Conservation (phyloP, 2,329 filamentous ascomycete genomes). For the Alternaria brassicicola region DNA sequence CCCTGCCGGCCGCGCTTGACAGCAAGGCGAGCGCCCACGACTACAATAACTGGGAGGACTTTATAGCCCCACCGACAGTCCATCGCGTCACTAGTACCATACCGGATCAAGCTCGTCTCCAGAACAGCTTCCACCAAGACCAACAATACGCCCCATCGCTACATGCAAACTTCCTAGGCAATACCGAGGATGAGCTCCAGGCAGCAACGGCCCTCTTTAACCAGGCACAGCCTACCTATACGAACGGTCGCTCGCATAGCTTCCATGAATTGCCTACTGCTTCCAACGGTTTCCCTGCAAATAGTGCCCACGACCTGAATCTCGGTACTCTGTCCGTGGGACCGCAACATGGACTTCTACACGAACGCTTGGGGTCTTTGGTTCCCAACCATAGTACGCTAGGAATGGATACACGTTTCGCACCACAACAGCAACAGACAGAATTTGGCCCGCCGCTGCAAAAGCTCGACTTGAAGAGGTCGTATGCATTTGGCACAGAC, state of each 20-base stretch:
- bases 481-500: slow-evolving; percentile 47
- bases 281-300: slow-evolving; percentile 1
- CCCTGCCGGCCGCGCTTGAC: slow-evolving; percentile 22
- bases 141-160: slow-evolving; percentile 26
- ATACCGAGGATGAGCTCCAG: slow-evolving; percentile 41
- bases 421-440: slow-evolving; percentile 27
- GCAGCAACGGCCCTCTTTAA: slow-evolving; percentile 42
- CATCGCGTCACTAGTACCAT: slow-evolving; percentile 45
- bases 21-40: slow-evolving; percentile 31
- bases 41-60: slow-evolving; percentile 37
- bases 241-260: slow-evolving; percentile 27
- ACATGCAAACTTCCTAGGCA: slow-evolving; percentile 24
- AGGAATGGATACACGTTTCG: slow-evolving; percentile 38
- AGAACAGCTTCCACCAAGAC: slow-evolving; percentile 35
- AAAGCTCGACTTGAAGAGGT: slow-evolving; percentile 32
- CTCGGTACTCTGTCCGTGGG: slow-evolving; percentile 21
- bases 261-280: slow-evolving; percentile 24
- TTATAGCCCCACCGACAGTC: slow-evolving; percentile 40
- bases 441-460: slow-evolving; percentile 25
- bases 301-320: slow-evolving; percentile 8
- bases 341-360: slow-evolving; percentile 34
- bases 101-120: slow-evolving; percentile 41
- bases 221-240: slow-evolving; percentile 37
- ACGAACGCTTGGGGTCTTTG: slow-evolving; percentile 40
- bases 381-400: slow-evolving; percentile 38